A percentile compares a stretch with the other conserved stretches of the same genome.
Conservation (phyloP, 305 asterid species). For the Fraxinus floribunda region DNA sequence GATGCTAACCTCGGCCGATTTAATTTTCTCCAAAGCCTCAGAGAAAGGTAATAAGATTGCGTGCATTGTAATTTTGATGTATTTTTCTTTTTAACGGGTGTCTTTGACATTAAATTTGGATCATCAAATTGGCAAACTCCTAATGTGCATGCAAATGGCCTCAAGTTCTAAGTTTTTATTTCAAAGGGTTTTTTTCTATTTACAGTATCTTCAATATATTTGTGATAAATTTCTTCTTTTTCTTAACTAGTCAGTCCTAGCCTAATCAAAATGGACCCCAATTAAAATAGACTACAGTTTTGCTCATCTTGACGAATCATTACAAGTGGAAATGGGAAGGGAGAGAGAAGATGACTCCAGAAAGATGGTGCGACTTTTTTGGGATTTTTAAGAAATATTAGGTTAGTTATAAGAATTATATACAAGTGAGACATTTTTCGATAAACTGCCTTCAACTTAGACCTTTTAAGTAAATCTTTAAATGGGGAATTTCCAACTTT, state of each 20-base stretch:
- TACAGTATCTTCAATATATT: neutral
- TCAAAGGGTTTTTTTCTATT: neutral
- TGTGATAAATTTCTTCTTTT: neutral
- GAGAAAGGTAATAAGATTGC: slow-evolving; percentile 62
- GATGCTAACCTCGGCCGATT: slow-evolving; percentile 83
- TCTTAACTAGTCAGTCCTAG: neutral
- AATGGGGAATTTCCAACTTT: neutral
- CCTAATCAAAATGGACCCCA: neutral
- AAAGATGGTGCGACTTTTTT: neutral
- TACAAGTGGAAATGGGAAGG: neutral
- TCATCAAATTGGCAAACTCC: neutral
- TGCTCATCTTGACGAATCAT: neutral
- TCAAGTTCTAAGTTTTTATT: neutral
- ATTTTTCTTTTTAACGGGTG: neutral
- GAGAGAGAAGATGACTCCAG: neutral
- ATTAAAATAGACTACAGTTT: neutral
- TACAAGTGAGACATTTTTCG: neutral
- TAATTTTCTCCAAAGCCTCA: slow-evolving; percentile 80
- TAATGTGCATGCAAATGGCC: neutral
- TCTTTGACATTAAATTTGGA: neutral
- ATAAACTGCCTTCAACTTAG: neutral
- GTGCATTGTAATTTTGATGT: neutral
- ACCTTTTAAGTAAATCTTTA: neutral
- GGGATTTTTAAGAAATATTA: neutral
- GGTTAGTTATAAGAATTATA: neutral